phyloP scores from a whole-genome alignment of 768 basidiomycete genomes.

The Mycena alexandri region DNA sequence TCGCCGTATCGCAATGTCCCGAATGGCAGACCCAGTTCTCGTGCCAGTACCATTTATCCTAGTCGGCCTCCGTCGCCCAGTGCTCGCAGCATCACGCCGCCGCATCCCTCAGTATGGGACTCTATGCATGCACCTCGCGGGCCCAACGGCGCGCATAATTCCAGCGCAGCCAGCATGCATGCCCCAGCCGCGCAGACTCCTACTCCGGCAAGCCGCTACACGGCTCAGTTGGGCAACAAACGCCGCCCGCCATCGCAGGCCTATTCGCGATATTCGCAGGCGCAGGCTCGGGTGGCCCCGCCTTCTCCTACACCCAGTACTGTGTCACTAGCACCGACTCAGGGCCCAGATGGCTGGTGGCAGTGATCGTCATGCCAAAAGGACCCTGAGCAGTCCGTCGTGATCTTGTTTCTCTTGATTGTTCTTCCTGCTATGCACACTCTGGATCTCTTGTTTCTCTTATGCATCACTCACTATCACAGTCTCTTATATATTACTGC shows the following conservation, averaged over 20 bases:
- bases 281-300: slow-evolving; percentile 20
- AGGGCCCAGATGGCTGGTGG: slow-evolving; percentile 86
- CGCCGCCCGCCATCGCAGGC: slow-evolving; percentile 32
- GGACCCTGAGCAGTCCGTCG: slow-evolving; percentile 20
- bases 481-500: slow-evolving; percentile 36
- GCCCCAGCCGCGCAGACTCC: slow-evolving; percentile 42
- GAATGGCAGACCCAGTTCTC: slow-evolving; percentile 80
- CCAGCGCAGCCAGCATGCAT: slow-evolving; percentile 44
- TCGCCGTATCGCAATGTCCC: slow-evolving; percentile 54
- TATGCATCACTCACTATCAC: slow-evolving; percentile 31
- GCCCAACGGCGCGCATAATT: slow-evolving; percentile 46
- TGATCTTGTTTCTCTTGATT: slow-evolving; percentile 26
- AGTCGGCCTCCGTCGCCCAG: slow-evolving; percentile 58
- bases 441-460: slow-evolving; percentile 30
- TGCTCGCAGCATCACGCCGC: slow-evolving; percentile 62
- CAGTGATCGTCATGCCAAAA: slow-evolving; percentile 51
- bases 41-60: slow-evolving; percentile 73
- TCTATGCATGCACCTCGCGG: slow-evolving; percentile 69
- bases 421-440: slow-evolving; percentile 36
- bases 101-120: slow-evolving; percentile 73
- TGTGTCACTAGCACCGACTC: slow-evolving; percentile 78
- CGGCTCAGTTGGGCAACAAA: slow-evolving; percentile 43
- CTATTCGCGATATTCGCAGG: slow-evolving; percentile 29
- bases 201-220: slow-evolving; percentile 49
- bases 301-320: slow-evolving; percentile 82